phyloP scores from a whole-genome alignment of 1,284 basidiomycete genomes.

The Malassezia brasiliensis region DNA sequence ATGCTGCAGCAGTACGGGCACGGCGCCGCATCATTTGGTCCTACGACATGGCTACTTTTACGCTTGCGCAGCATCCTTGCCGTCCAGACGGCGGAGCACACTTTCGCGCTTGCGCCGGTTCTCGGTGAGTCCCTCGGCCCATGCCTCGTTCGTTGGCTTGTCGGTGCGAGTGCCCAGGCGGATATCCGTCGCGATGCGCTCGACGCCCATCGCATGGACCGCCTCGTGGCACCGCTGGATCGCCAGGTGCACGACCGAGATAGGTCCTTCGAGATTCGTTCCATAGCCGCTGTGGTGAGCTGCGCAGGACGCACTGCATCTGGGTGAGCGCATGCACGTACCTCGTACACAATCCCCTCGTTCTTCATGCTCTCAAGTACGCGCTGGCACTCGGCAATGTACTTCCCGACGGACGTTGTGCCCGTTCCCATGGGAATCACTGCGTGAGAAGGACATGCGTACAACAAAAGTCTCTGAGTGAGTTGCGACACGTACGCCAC shows the following conservation, averaged over 20 bases:
- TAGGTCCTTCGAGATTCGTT: constrained; percentile 44
- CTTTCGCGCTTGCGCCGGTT: constrained; percentile 46
- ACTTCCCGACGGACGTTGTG: constrained; percentile 40
- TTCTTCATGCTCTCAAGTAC: constrained; percentile 35
- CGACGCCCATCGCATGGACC: constrained; percentile 40
- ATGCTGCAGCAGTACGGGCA: too few species aligned
- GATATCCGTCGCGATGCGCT: constrained; percentile 45
- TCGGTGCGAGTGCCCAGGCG: constrained; percentile 43
- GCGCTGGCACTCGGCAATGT: constrained; percentile 45
- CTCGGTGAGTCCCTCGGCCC: constrained; percentile 29
- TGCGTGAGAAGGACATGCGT: constrained; percentile 5
- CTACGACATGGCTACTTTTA: too few species aligned
- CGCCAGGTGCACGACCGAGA: constrained; percentile 32
- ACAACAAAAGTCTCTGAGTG: constrained; percentile 37
- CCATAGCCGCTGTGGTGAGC: constrained; percentile 39
- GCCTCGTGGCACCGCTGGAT: constrained; percentile 44
- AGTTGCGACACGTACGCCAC: constrained; percentile 12
- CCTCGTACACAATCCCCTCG: constrained; percentile 42
- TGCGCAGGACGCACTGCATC: constrained; percentile 6
- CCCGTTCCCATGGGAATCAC: constrained; percentile 45
- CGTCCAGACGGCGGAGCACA: constrained; percentile 17
- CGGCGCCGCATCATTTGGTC: too few species aligned
- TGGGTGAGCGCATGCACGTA: constrained; percentile 8
- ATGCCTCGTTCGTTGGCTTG: constrained; percentile 24
- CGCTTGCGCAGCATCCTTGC: too few species aligned